phyloP scores from a whole-genome alignment of 2,329 filamentous ascomycete genomes.

The Conoideocrella luteorostrata region DNA sequence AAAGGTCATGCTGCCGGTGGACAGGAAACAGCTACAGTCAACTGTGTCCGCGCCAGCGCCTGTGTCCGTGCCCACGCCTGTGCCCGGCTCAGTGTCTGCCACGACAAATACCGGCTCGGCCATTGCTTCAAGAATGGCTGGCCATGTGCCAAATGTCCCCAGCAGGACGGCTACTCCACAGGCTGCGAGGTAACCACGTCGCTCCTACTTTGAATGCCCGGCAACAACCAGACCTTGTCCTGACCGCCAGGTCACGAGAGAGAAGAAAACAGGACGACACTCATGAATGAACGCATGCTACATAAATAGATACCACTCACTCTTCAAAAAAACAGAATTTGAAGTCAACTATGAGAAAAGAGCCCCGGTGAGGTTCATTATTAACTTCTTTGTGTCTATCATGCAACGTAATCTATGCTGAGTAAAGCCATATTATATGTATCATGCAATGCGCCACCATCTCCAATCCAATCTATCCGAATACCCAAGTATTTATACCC shows the following conservation, averaged over 20 bases:
- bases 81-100: no score
- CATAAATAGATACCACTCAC: background rate
- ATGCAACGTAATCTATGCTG: slow-evolving; percentile 2
- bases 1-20: slow-evolving; percentile 12
- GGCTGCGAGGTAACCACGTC: slow-evolving; percentile 4
- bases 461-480: background rate
- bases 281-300: no score
- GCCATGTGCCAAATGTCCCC: background rate
- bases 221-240: no score
- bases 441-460: background rate
- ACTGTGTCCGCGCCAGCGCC: no score
- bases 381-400: background rate
- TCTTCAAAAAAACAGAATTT: background rate
- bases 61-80: no score
- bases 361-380: background rate
- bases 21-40: background rate
- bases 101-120: no score
- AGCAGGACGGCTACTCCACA: background rate
- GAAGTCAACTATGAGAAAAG: no score
- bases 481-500: no score
- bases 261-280: no score
- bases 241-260: no score
- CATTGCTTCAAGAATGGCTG: background rate
- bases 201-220: no score
- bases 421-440: background rate